Evolutionary conservation across 2,329 filamentous ascomycete species (phyloP).

Genomic region (Stagonosporopsis rhizophila): DNA sequence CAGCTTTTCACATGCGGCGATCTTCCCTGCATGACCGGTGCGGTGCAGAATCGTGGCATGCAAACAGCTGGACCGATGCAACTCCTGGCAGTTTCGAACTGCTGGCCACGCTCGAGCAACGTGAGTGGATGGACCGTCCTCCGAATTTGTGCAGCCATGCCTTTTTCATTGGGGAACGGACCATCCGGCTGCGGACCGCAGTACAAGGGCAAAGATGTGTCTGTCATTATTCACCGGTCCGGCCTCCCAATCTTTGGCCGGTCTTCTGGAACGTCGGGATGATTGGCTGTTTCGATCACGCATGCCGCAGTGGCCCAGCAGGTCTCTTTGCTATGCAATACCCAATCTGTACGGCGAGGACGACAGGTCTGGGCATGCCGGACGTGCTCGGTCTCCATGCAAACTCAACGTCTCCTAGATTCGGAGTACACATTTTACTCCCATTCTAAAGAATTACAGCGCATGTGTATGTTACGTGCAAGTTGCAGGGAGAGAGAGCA

Average conservation of each 20-base stretch:
- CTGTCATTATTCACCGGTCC: conserved; percentile 6
- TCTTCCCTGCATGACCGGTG: conserved; percentile 7
- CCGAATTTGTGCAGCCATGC: conserved; percentile 1
- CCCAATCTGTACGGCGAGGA: background rate
- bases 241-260: background rate
- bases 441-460: background rate
- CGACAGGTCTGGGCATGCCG: background rate
- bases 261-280: conserved; percentile 1
- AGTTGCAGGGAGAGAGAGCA: background rate
- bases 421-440: background rate
- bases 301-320: background rate
- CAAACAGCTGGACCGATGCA: background rate
- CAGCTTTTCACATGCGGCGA: background rate
- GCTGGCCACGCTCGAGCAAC: background rate
- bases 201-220: conserved; percentile 3
- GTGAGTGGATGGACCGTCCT: background rate
- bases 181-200: conserved; percentile 13
- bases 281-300: background rate
- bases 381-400: background rate
- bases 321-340: background rate
- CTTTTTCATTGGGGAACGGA: background rate
- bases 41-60: background rate
- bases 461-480: background rate
- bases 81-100: background rate
- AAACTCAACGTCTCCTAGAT: background rate